Percentiles rank a stretch among this genome's conserved stretches.
phyloP scores from a whole-genome alignment of 2,329 filamentous ascomycete species.

The Balansia obtecta region DNA sequence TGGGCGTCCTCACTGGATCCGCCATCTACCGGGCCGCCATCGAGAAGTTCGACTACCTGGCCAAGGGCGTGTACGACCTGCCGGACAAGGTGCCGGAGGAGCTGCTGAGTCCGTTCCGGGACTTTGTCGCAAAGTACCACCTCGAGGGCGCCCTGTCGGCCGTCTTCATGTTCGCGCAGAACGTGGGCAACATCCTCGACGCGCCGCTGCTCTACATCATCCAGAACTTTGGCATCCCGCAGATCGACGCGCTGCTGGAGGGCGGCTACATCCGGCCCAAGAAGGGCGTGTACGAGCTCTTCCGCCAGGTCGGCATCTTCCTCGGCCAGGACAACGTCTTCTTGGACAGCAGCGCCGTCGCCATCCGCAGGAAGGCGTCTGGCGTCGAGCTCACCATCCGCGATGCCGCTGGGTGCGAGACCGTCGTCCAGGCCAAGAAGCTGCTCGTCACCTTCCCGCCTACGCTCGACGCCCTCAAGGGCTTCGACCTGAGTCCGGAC shows the following conservation, averaged over 20 bases:
- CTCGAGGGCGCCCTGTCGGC: slow-evolving; percentile 22
- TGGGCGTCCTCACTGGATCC: not conserved
- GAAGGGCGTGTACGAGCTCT: slow-evolving; percentile 11
- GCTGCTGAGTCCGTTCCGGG: slow-evolving; percentile 26
- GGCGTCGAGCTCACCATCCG: slow-evolving; percentile 16
- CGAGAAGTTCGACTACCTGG: slow-evolving; percentile 1
- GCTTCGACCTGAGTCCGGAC: slow-evolving; percentile 18
- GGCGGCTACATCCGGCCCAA: slow-evolving; percentile 6
- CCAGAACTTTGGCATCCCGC: slow-evolving; percentile 15
- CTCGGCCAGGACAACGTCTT: slow-evolving; percentile 15
- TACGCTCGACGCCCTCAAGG: slow-evolving; percentile 16
- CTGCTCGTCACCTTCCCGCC: slow-evolving; percentile 26
- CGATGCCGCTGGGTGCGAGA: slow-evolving; percentile 13
- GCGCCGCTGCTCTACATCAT: slow-evolving; percentile 28
- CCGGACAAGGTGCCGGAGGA: slow-evolving; percentile 32
- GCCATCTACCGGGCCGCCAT: slow-evolving; percentile 1
- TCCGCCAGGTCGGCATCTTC: slow-evolving; percentile 13
- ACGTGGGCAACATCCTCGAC: slow-evolving; percentile 25
- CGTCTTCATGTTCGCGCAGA: slow-evolving; percentile 23
- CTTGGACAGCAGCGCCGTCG: slow-evolving; percentile 12
- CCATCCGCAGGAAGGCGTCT: slow-evolving; percentile 10
- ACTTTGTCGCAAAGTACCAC: slow-evolving; percentile 28
- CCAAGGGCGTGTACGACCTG: slow-evolving; percentile 15
- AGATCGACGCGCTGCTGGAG: slow-evolving; percentile 2
- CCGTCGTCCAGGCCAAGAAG: slow-evolving; percentile 19